Conservation (phyloP, 75 land plant species). For the Pinus albicaulis region DNA sequence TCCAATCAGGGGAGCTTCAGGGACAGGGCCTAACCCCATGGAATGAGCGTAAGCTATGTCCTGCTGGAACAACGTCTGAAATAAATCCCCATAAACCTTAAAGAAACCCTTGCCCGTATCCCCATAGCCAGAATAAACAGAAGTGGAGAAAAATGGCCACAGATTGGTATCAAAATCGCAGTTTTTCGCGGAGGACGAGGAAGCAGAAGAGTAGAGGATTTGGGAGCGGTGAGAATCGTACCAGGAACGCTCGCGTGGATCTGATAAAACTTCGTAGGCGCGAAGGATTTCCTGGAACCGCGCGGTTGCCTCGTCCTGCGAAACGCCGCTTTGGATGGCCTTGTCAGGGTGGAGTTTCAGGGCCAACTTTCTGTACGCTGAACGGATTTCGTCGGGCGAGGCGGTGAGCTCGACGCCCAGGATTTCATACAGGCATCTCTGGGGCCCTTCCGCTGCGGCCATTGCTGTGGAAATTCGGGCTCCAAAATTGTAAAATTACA, state of each 20-base stretch:
- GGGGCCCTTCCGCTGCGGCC: too few species aligned
- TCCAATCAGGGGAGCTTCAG: slow-evolving; percentile 73
- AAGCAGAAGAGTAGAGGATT: slow-evolving; percentile 55
- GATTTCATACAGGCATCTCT: slow-evolving; percentile 77
- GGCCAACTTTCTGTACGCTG: slow-evolving; percentile 83
- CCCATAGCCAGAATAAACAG: slow-evolving; percentile 71
- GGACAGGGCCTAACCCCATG: slow-evolving; percentile 32
- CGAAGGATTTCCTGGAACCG: slow-evolving; percentile 76
- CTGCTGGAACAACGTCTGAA: slow-evolving; percentile 52
- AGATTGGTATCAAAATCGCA: slow-evolving; percentile 47
- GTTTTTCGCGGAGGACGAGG: slow-evolving; percentile 8
- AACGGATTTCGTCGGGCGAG: slow-evolving; percentile 66
- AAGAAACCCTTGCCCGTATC: slow-evolving; percentile 75
- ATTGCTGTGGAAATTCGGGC: too few species aligned
- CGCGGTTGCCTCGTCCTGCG: slow-evolving; percentile 61
- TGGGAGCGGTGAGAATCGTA: slow-evolving; percentile 94
- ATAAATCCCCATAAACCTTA: slow-evolving; percentile 77
- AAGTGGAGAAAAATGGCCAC: slow-evolving; percentile 73
- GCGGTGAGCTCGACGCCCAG: slow-evolving; percentile 57
- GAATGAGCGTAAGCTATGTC: slow-evolving; percentile 56
- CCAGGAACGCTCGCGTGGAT: slow-evolving; percentile 84
- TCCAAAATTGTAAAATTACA: too few species aligned
- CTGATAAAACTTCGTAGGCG: slow-evolving; percentile 93
- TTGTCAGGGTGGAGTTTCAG: slow-evolving; percentile 97
- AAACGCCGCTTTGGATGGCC: slow-evolving; percentile 41